Evolutionary conservation across 2,329 filamentous ascomycete species (phyloP), one percentile per base, ranked within the genome.

Genomic region (Daldinia sp.): DNA sequence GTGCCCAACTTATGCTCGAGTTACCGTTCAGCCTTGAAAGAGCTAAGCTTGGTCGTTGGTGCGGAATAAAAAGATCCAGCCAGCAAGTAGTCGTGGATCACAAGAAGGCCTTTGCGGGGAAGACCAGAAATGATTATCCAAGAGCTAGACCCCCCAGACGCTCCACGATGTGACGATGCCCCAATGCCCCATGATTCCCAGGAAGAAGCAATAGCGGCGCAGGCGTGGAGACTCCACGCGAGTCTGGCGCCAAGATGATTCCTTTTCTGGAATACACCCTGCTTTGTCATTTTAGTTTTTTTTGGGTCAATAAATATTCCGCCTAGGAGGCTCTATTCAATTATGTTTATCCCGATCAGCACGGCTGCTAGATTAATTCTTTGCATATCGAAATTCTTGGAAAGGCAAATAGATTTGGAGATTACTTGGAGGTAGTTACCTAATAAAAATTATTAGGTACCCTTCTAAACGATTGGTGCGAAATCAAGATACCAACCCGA

Each of bases 181-280:
- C 37, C n/a, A n/a, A n/a, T n/a, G n/a, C 15, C 61, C 63, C 63
- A 65, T 65, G 63, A 62, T 61, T 58, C 47, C 47, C 54, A 37
- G 30, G 34, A 55, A 62, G 53, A 47, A 64, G 39, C 53, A 64
- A 63, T 66, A 64, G 61, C 51, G 64, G 57, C 57, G 55, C 47
- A 58, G 39, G 50, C 64, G 53, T 64, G 64, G 64, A 64, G 64
- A 56, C 64, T 61, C 64, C 64, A 66, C 64, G 61, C 57, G 61
- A 58, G 29, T 43, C 37, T 35, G 37, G 25, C n/a, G 58, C 64
- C 58, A 62, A 61, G 57, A 37, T 37, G 43, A 17, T 61, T 58
- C 57, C 56, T 55, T 29, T 52, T 61, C 52, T 29, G 60, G 60
- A 61, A 23, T 52, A 34, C 34, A n/a, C n/a, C 35, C 34, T 52